These are phyloP conservation scores for Lepidium africanum DNA, from an alignment of 345 rosid genomes.

Conservation along the genomic window DNA sequence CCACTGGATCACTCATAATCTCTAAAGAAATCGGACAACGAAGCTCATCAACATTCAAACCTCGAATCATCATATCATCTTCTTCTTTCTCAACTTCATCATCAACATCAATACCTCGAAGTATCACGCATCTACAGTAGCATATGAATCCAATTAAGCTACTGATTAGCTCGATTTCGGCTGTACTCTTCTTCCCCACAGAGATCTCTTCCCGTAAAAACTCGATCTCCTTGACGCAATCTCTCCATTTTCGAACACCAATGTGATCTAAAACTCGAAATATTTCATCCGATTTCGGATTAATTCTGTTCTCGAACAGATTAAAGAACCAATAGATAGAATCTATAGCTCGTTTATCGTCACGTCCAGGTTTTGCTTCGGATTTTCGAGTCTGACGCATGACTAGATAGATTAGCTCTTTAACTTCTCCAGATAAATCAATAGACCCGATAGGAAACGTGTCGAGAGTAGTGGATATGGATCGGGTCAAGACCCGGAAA, in stretches of 20 bases:
- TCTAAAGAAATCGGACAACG: conserved; percentile 72
- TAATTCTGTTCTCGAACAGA: conserved; percentile 40
- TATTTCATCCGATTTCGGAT: conserved; percentile 33
- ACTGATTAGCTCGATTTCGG: conserved; percentile 32
- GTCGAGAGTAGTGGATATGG: conserved; percentile 50
- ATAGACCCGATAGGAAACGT: conserved; percentile 42
- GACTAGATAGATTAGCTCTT: conserved; percentile 41
- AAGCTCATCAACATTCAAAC: conserved; percentile 52
- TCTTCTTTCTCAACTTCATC: conserved; percentile 15
- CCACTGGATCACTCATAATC: conserved; percentile 64
- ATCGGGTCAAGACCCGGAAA: conserved; percentile 38
- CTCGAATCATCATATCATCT: not conserved
- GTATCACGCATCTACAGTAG: conserved; percentile 55
- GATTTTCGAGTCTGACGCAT: conserved; percentile 46
- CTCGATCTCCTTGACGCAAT: conserved; percentile 46
- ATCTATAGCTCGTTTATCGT: conserved; percentile 32
- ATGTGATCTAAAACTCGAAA: conserved; percentile 37
- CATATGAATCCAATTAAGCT: conserved; percentile 51
- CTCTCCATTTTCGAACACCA: conserved; percentile 58
- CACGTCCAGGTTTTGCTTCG: conserved; percentile 36
- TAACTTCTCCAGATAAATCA: conserved; percentile 41
- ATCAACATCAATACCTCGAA: conserved; percentile 33
- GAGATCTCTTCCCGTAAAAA: conserved; percentile 50
- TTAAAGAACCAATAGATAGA: conserved; percentile 36
- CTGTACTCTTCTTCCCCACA: conserved; percentile 18